Percentiles rank a stretch among this genome's conserved stretches.
Evolutionary conservation across 2,329 filamentous ascomycete species (phyloP).

Genomic region (Ceratocystis huliohia): DNA sequence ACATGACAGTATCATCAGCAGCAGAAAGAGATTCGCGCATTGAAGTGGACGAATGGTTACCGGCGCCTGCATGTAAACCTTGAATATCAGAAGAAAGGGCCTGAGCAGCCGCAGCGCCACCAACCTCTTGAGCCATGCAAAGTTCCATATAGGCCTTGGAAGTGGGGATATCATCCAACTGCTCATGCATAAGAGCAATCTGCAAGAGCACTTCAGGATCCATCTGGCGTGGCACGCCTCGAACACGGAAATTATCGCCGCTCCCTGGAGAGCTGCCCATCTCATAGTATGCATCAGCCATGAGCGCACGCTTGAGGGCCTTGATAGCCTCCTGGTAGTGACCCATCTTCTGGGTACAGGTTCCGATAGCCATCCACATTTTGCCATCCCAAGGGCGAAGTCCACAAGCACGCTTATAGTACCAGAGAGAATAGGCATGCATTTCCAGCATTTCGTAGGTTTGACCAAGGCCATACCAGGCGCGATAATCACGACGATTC

Average conservation of each 20-base stretch:
- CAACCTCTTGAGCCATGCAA: slow-evolving; percentile 83
- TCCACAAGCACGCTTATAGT: slow-evolving; percentile 90
- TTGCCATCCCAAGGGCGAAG: slow-evolving; percentile 93
- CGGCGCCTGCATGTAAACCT: slow-evolving; percentile 33
- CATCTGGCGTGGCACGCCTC: slow-evolving; percentile 46
- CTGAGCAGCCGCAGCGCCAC: slow-evolving; percentile 38
- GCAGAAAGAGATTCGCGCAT: slow-evolving; percentile 7
- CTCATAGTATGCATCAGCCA: slow-evolving; percentile 79
- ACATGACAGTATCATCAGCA: slow-evolving; percentile 21
- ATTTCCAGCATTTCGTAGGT: slow-evolving; percentile 97
- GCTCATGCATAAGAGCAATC: slow-evolving; percentile 81
- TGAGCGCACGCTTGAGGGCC: slow-evolving; percentile 79
- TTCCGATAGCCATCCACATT: slow-evolving; percentile 96
- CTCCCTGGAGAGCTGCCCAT: slow-evolving; percentile 34
- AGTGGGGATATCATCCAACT: slow-evolving; percentile 62
- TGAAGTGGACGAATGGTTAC: not conserved
- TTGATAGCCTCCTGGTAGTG: slow-evolving; percentile 85
- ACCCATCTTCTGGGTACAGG: slow-evolving; percentile 81
- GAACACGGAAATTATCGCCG: slow-evolving; percentile 35
- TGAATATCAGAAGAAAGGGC: slow-evolving; percentile 34
- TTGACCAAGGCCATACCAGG: slow-evolving; percentile 94
- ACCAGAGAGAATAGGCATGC: slow-evolving; percentile 94
- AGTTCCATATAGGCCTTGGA: slow-evolving; percentile 93
- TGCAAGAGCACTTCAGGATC: slow-evolving; percentile 85
- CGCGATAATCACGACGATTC: slow-evolving; percentile 89